Base-by-base conservation (phyloP, 805 yeast genomes). In the Lipomyces oligophaga region DNA sequence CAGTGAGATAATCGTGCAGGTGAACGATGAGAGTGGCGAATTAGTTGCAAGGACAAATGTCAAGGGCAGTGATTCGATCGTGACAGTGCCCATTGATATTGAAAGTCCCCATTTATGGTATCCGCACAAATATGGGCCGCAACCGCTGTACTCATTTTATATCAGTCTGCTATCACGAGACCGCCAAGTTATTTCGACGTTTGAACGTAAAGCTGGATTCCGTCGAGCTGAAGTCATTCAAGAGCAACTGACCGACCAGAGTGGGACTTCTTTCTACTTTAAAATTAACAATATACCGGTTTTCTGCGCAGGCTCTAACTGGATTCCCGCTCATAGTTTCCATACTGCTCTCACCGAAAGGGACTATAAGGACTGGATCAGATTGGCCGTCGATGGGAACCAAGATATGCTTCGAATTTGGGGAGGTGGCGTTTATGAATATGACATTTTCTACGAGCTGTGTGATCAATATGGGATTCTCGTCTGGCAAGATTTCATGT, bases 401-500 rank as follows among this genome's bases (percentile, higher is more conserved):
- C 75, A 71, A 45, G 69, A 67, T 42, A 70, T 73, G 73, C 53
- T 74, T 28, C 60, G 78, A 32, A 67, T 73, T 2, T 74, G 78
- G 78, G 78, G 73, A 5, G 78, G 78, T 24, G 78, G 78, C 2
- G 61, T 59, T 48, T 74, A 69, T 50, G 78, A 74, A 49, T 58
- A 54, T 21, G 75, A 72, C 25, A 31, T 49, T 5, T 70, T 74
- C 52, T 74, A 74, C 55, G 61, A 65, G 22, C 67, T 64, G 47
- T 74, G 78, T 59, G 78, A 74, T 52, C 39, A 65, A 16, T 48
- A 63, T 3, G 77, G 77, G 2, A 43, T 76, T 8, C 36, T 76
- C 55, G 71, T 76, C 6, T 76, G 79, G 78, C 80, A 76, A 43
- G 80, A 76, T 55, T 74, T 76, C 58, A 71, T 75, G 78, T 76